phyloP scores from a whole-genome alignment of 2,329 filamentous ascomycete genomes.

The Colletotrichum sp. region DNA sequence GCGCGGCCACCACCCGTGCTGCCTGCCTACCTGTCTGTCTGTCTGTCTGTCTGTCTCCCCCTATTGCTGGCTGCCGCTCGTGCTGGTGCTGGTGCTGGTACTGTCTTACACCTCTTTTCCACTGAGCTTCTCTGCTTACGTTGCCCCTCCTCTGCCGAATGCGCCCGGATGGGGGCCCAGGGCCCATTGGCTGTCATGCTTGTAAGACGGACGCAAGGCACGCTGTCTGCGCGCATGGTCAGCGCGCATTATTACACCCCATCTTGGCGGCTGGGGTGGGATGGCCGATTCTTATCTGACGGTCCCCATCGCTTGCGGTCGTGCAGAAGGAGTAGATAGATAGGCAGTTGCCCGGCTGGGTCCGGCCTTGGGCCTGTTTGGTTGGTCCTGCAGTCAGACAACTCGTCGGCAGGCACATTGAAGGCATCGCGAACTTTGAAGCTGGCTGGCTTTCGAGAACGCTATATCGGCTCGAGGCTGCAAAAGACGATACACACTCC shows the following conservation, averaged over 20 bases:
- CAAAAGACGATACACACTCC: rapidly evolving
- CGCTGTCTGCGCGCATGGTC: neutral
- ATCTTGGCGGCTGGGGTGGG: neutral
- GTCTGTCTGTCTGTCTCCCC: neutral
- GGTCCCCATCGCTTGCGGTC: neutral
- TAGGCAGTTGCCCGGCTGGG: neutral
- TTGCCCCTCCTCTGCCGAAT: neutral
- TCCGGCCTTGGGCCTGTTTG: too few species aligned
- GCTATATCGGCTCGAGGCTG: too few species aligned
- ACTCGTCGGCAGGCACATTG: neutral
- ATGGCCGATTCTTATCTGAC: neutral
- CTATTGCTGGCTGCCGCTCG: neutral
- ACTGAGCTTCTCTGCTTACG: neutral
- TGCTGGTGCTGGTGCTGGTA: neutral
- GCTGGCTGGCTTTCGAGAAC: neutral
- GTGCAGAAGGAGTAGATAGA: neutral
- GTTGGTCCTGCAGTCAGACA: neutral
- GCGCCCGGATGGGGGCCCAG: neutral
- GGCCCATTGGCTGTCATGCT: neutral
- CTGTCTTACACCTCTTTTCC: neutral
- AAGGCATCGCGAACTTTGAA: neutral
- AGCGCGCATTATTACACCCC: neutral
- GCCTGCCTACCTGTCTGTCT: neutral
- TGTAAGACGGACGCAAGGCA: neutral
- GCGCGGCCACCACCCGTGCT: neutral